Evolutionary conservation across 257 asterid genomes (phyloP), one percentile per base, ranked within the genome.

Genomic region (Datura wrightii): DNA sequence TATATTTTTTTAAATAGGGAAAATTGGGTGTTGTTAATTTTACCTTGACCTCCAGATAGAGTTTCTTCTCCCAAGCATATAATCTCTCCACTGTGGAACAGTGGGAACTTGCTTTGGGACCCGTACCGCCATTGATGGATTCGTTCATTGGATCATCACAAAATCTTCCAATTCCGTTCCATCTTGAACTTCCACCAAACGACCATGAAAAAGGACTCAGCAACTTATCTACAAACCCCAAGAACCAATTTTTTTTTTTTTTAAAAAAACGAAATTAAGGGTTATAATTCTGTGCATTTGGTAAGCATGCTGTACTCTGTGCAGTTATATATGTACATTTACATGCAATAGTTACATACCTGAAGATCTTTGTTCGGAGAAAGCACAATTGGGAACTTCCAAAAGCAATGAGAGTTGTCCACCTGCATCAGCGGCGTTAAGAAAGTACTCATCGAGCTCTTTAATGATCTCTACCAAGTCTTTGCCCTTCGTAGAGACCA

Each of bases 1-100:
- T 39, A 24, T 24, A 24, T 39, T 39, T 2, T 39, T 44, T 44
- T 3, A 44, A 44, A 46, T 0, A 46, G 3, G 34, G 55, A 13
- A 48, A 55, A 15, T 5, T 53, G 18, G 18, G 48, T 56, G 50
- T 56, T 37, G 10, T 36, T 83, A 14, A 16, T 58, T 62, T 65
- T 93, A 97, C 99, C 99, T 92, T 97, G 84, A 95, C 99, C 88
- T 95, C 99, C 85, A 86, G 91, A 85, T 89, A 97, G 83, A 97
- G 96, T 84, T 93, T 95, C 87, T 94, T 94, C 89, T 97, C 99
- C 99, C 98, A 95, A 42, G 96, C 93, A 80, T 92, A 91, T 76
- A 97, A 79, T 85, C 97, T 95, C 86, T 95, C 97, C 31, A 95
- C 94, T 0, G 99, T 97, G 2, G 99, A 95, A 89, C 95, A 86